Percentiles rank a stretch among this genome's conserved stretches.
phyloP scores from a whole-genome alignment of 164 flowering plant species.

The Buxus sempervirens region DNA sequence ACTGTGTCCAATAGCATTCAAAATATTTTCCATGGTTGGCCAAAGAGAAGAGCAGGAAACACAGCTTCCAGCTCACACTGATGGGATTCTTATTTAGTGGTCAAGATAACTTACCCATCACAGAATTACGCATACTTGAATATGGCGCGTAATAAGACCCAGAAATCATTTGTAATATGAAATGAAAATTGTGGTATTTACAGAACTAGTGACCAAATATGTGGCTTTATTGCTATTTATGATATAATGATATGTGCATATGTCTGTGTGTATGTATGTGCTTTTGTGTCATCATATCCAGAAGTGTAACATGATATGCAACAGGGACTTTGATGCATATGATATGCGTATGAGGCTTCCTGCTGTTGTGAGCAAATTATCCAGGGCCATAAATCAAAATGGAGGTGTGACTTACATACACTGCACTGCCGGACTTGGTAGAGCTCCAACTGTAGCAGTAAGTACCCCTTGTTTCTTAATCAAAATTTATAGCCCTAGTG shows the following conservation, averaged over 20 bases:
- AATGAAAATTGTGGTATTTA: too few relatives aligned
- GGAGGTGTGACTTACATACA: constrained; percentile 93
- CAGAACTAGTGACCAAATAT: too few relatives aligned
- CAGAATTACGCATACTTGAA: background rate
- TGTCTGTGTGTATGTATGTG: background rate
- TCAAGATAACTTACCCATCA: too few relatives aligned
- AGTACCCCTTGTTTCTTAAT: constrained; percentile 12
- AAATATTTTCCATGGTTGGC: background rate
- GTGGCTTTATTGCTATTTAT: too few relatives aligned
- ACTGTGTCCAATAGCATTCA: background rate
- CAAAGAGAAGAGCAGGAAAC: too few relatives aligned
- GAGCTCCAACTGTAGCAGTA: constrained; percentile 98
- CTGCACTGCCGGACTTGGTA: constrained; percentile 98
- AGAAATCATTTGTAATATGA: background rate
- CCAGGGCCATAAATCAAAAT: constrained; percentile 70
- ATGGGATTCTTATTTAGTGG: too few relatives aligned
- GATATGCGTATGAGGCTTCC: constrained; percentile 89
- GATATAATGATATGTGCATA: too few relatives aligned
- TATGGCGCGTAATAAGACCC: background rate
- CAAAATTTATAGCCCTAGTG: background rate
- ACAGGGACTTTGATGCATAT: constrained; percentile 92
- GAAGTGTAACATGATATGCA: constrained; percentile 18
- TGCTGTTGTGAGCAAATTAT: constrained; percentile 69
- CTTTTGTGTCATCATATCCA: background rate
- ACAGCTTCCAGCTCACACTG: too few relatives aligned